These are phyloP conservation scores for Phaseolus coccineus DNA, from an alignment of 331 rosid genomes.

Conservation along the genomic window DNA sequence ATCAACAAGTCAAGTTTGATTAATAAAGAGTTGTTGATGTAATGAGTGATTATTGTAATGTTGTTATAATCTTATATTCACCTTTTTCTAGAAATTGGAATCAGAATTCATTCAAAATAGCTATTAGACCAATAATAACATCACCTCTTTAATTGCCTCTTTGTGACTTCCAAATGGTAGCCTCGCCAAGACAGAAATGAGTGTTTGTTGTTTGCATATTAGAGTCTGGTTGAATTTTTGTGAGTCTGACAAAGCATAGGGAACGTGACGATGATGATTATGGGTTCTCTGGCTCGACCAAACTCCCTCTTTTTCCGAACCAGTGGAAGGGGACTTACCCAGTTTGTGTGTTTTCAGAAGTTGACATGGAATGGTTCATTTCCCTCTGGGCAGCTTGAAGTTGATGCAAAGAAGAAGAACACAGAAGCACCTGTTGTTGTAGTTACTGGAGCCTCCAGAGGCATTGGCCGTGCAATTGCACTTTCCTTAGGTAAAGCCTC, in stretches of 20 bases:
- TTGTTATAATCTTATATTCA: no score
- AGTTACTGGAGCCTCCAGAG: conserved; percentile 54
- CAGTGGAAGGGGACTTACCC: background rate
- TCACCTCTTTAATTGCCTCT: background rate
- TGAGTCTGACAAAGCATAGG: background rate
- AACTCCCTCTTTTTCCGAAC: background rate
- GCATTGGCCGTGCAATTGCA: conserved; percentile 55
- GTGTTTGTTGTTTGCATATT: background rate
- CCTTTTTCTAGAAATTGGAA: no score
- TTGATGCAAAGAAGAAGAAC: conserved; percentile 28
- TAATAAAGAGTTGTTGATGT: no score
- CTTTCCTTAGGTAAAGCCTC: conserved; percentile 50
- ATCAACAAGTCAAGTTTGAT: no score
- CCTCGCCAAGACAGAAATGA: background rate
- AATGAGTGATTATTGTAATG: no score
- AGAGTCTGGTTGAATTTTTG: background rate
- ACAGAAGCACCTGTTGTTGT: conserved; percentile 45
- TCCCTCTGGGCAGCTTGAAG: background rate
- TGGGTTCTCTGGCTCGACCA: background rate
- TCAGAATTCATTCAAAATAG: no score
- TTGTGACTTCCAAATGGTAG: background rate
- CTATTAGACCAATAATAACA: no score
- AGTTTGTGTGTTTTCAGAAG: background rate
- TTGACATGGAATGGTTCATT: background rate
- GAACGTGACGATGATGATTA: background rate